These are phyloP conservation scores for Arabidopsis thaliana DNA, from an alignment of 345 rosid species.

Conservation along the genomic window TAIR10.1 NC_003074.8:2582001-2582500, in stretches of 20 bases:
- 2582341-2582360: not conserved
- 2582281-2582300: not conserved
- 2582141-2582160: not conserved
- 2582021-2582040: constrained; percentile 35
- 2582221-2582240: not conserved
- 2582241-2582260: not conserved
- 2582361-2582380: not conserved
- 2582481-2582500: constrained; percentile 27
- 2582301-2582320: not conserved
- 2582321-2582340: not conserved
- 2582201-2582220: constrained; percentile 4
- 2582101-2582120: constrained; percentile 14
- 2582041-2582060: constrained; percentile 37
- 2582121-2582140: constrained; percentile 35
- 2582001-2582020: not conserved
- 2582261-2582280: not conserved
- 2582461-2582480: not conserved
- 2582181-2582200: constrained; percentile 35
- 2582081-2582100: constrained; percentile 7
- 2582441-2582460: constrained; percentile 31
- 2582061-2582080: constrained; percentile 1
- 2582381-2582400: constrained; percentile 1
- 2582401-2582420: constrained; percentile 12
- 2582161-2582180: constrained; percentile 27
- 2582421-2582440: not conserved